These are phyloP conservation scores for Nicotiana tabacum DNA, from an alignment of 257 asterid species.

Conservation along the genomic window DNA sequence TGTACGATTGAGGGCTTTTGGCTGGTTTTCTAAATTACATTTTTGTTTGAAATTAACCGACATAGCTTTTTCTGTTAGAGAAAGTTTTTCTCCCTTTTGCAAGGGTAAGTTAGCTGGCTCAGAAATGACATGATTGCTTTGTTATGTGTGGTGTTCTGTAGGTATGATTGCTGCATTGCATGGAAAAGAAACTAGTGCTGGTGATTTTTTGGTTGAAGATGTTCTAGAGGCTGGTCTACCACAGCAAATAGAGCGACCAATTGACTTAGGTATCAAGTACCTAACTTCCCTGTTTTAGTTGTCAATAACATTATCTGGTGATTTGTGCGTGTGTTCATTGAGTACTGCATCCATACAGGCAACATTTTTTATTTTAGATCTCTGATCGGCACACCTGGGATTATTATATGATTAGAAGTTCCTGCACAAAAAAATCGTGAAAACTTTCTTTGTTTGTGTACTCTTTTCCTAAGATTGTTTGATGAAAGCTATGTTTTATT, in stretches of 20 bases:
- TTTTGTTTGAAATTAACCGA: not conserved
- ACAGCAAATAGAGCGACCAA: constrained; percentile 67
- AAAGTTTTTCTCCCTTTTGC: not conserved
- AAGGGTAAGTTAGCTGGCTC: not conserved
- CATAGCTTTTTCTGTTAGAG: not conserved
- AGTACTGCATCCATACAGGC: not conserved
- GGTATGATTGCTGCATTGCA: constrained; percentile 83
- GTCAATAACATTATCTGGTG: not conserved
- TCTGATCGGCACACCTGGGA: not conserved
- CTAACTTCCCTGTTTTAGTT: not conserved
- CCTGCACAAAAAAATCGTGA: not conserved
- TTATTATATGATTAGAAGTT: not conserved
- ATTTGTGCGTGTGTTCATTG: not conserved
- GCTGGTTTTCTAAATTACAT: not conserved
- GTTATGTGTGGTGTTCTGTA: constrained; percentile 21
- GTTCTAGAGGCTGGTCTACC: constrained; percentile 88
- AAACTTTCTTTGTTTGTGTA: not conserved
- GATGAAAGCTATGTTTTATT: not conserved
- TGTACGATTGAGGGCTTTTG: not conserved
- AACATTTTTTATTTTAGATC: not conserved
- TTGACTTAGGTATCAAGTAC: constrained; percentile 43
- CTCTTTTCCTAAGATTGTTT: not conserved
- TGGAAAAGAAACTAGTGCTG: constrained; percentile 79
- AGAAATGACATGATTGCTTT: constrained; percentile 5
- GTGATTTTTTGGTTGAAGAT: constrained; percentile 81